Evolutionary conservation across 2,329 filamentous ascomycete species (phyloP).

Genomic region (Phialemoniopsis sp.): DNA sequence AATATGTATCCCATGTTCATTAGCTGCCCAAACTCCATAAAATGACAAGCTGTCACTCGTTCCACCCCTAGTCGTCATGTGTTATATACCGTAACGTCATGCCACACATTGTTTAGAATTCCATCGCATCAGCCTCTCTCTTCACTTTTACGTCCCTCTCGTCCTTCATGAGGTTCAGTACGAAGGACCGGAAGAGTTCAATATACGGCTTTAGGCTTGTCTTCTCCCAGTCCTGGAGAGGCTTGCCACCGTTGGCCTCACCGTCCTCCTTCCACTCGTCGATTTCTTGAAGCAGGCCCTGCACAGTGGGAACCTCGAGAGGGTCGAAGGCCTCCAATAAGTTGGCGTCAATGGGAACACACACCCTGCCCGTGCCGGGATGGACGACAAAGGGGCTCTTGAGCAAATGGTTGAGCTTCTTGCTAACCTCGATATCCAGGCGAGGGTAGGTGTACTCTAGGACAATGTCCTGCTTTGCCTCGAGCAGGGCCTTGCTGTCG

Average conservation of each 20-base stretch:
- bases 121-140: conserved; percentile 44
- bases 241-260: conserved; percentile 21
- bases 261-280: conserved; percentile 65
- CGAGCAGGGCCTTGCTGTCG: conserved; percentile 69
- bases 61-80: too few relatives aligned
- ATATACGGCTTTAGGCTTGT: conserved; percentile 91
- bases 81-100: not conserved
- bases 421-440: conserved; percentile 94
- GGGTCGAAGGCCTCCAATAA: conserved; percentile 82
- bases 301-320: conserved; percentile 82
- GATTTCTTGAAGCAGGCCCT: conserved; percentile 76
- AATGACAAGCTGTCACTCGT: not conserved
- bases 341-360: conserved; percentile 83
- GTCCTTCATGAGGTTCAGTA: conserved; percentile 74
- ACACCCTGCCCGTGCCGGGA: conserved; percentile 88
- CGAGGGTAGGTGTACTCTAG: conserved; percentile 97
- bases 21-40: not conserved
- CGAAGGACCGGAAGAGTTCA: conserved; percentile 82
- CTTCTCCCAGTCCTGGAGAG: conserved; percentile 87
- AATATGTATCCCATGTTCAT: too few relatives aligned
- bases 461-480: conserved; percentile 93
- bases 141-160: conserved; percentile 54
- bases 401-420: conserved; percentile 96
- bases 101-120: conserved; percentile 36
- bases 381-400: conserved; percentile 97